phyloP scores from a whole-genome alignment of 2,329 filamentous ascomycete species.

The Sclerotinia borealis region DNA sequence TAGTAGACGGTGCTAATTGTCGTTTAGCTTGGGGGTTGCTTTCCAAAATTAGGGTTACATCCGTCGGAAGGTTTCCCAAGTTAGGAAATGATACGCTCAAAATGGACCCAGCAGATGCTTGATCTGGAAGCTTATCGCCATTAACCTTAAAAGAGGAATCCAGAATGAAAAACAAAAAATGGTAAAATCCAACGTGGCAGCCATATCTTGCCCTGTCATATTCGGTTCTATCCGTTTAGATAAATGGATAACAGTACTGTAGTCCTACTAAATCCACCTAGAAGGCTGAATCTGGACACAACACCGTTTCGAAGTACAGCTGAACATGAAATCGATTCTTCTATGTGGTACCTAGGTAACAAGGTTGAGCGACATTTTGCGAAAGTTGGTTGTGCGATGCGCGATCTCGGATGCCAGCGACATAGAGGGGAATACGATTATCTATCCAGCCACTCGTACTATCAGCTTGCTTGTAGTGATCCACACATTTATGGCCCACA shows the following conservation, averaged over 20 bases:
- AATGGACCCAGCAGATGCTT: not conserved
- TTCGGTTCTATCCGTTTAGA: not conserved
- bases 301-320: not conserved
- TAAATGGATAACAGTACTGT: not conserved
- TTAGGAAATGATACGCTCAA: conserved; percentile 1
- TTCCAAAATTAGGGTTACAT: not conserved
- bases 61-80: not conserved
- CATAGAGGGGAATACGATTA: not conserved
- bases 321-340: not conserved
- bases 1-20: not conserved
- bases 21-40: not conserved
- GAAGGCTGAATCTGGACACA: conserved; percentile 2
- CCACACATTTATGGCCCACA: not conserved
- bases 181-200: not conserved
- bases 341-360: not conserved
- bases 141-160: not conserved
- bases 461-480: not conserved
- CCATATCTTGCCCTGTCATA: not conserved
- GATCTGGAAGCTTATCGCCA: not conserved
- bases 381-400: not conserved
- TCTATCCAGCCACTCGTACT: not conserved
- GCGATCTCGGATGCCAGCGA: not conserved
- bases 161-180: not conserved
- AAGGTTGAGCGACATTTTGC: not conserved
- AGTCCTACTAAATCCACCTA: not conserved